Conservation (phyloP, 768 basidiomycete species). For the Tubosaeta sp. region DNA sequence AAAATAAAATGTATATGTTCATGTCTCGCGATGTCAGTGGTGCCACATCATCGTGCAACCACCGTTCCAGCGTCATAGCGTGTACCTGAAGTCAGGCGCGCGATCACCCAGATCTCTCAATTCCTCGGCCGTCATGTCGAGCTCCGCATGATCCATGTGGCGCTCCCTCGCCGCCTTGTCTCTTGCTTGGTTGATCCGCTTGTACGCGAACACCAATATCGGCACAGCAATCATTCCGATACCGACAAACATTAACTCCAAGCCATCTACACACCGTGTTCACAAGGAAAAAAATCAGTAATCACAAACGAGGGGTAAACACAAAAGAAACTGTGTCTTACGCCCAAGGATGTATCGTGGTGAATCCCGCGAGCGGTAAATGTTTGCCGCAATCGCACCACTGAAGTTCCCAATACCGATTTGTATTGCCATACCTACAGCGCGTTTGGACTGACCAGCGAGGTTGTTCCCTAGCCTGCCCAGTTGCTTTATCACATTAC, state of each 20-base stretch:
- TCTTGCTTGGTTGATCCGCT: slow-evolving; percentile 50
- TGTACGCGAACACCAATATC: slow-evolving; percentile 46
- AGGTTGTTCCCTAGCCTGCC: too few relatives aligned
- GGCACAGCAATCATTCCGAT: slow-evolving; percentile 56
- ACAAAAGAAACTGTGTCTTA: too few relatives aligned
- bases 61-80: slow-evolving; percentile 24
- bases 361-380: slow-evolving; percentile 54
- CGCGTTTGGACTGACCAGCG: slow-evolving; percentile 64
- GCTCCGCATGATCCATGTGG: neutral
- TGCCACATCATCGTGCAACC: neutral
- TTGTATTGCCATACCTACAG: slow-evolving; percentile 60
- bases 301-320: too few relatives aligned
- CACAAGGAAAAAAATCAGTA: neutral
- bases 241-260: slow-evolving; percentile 66
- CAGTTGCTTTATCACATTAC: too few relatives aligned
- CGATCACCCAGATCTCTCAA: slow-evolving; percentile 48
- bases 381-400: slow-evolving; percentile 60
- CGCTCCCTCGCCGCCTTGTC: slow-evolving; percentile 27
- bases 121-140: slow-evolving; percentile 12
- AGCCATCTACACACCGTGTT: slow-evolving; percentile 38
- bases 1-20: too few relatives aligned
- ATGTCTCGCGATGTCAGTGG: too few relatives aligned
- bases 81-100: slow-evolving; percentile 62
- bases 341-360: slow-evolving; percentile 53
- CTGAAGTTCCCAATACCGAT: slow-evolving; percentile 51